A percentile compares a stretch with the other conserved stretches of the same genome.
Conservation (phyloP, 306 rosid genomes). For the Myrica gale region DNA sequence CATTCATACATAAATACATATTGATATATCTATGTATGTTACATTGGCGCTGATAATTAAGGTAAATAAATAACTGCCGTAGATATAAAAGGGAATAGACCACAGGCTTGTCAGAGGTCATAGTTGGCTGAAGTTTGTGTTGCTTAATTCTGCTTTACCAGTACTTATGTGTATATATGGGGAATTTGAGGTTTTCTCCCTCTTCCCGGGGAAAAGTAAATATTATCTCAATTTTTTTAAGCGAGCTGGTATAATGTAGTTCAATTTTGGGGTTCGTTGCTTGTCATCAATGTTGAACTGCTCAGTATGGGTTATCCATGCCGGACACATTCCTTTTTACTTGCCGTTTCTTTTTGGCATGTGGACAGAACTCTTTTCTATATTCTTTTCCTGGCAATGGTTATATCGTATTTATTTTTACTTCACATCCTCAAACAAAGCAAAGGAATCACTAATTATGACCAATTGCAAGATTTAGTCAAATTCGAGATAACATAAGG, state of each 20-base stretch:
- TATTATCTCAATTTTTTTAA: background rate
- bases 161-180: background rate
- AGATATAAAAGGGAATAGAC: too few relatives aligned
- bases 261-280: background rate
- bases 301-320: background rate
- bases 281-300: background rate
- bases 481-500: constrained; percentile 4
- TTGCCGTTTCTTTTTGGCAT: background rate
- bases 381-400: background rate
- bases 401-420: background rate
- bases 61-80: too few relatives aligned
- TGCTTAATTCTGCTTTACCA: background rate
- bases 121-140: constrained; percentile 3
- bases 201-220: background rate
- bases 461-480: background rate
- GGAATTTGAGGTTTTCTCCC: background rate
- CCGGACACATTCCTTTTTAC: background rate
- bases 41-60: too few relatives aligned
- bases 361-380: background rate
- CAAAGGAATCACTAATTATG: background rate
- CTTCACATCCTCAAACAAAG: background rate
- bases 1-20: too few relatives aligned
- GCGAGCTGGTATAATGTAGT: background rate
- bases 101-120: background rate
- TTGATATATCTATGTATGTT: too few relatives aligned